Evolutionary conservation across 176 grass and related monocot species (phyloP), one percentile per base, ranked within the genome.

Genomic region (Eragrostis nindensis): DNA sequence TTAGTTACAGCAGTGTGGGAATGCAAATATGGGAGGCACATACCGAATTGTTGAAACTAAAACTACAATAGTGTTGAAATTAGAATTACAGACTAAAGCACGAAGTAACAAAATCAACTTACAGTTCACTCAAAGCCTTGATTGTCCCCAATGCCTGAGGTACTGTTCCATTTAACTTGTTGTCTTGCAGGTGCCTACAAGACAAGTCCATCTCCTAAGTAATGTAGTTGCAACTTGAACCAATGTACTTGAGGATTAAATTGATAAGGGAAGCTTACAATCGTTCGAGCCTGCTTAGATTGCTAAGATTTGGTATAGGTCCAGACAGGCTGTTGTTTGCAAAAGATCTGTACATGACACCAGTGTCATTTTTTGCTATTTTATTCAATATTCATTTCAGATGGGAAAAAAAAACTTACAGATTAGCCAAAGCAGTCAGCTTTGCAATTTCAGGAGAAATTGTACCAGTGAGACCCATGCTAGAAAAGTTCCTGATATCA

Each of bases 141-240:
- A 89, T 68, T 66, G 26, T 86, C 30, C 86, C 92, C 68, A 98
- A 76, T 68, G 90, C 82, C 54, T 44, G 44, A 76, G 88, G 86
- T 71, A 98, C 77, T 70, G 39, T 60, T 86, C 84, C 88, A 86
- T 45, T 88, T 73, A 98, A 84, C 36, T 91, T 74, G 74, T 98
- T 98, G 73, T 84, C 75, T 75, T 98, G 84, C 82, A 95, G 74
- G 85, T 98, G 85, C 88, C 95, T 98, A 75, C 64, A 89, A 80
- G 68, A 86, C 66, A 81, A 47, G 80, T 17, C 17, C 1, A 81
- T 77, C 54, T 62, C 50, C 18, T 65, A 66, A 70, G 27, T 77
- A 69, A 82, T 41, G 70, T 12, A 71, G 40, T 75, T n/a, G 39
- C 7, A 22, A 60, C n/a, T 32, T 68, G 29, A 8, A 57, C 18